These are phyloP conservation scores for Candida ficus DNA, from an alignment of 805 yeast species.

Conservation along the genomic window DNA sequence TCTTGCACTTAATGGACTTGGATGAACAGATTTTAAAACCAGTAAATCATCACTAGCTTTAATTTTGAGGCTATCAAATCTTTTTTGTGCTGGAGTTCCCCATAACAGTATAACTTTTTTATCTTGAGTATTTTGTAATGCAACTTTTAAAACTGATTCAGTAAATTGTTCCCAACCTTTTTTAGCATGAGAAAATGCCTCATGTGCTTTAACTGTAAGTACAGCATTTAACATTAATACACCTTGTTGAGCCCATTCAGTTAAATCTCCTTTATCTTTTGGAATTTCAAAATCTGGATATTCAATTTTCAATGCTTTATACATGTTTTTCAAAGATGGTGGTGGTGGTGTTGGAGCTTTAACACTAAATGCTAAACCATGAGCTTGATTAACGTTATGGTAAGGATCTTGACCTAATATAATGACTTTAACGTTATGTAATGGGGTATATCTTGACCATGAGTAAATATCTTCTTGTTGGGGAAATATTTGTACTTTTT, in stretches of 20 bases:
- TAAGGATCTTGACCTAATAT: slow-evolving; percentile 96
- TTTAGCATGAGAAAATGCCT: slow-evolving; percentile 87
- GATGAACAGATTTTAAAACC: slow-evolving; percentile 78
- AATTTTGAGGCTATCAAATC: slow-evolving; percentile 27
- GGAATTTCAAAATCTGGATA: slow-evolving; percentile 63
- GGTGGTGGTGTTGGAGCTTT: slow-evolving; percentile 82
- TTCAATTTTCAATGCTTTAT: slow-evolving; percentile 67
- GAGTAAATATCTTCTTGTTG: slow-evolving; percentile 74
- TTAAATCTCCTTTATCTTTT: slow-evolving; percentile 51
- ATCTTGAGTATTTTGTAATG: slow-evolving; percentile 35
- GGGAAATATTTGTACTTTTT: slow-evolving; percentile 67
- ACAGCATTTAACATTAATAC: slow-evolving; percentile 84
- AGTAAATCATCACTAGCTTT: slow-evolving; percentile 30
- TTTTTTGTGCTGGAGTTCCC: slow-evolving; percentile 41
- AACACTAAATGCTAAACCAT: slow-evolving; percentile 93
- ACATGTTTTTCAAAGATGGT: slow-evolving; percentile 82
- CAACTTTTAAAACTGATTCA: slow-evolving; percentile 58
- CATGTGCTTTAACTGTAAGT: slow-evolving; percentile 87
- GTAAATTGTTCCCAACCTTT: slow-evolving; percentile 94
- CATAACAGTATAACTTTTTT: slow-evolving; percentile 25
- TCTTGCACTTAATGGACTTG: slow-evolving; percentile 89
- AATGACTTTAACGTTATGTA: slow-evolving; percentile 66
- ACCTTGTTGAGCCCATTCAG: slow-evolving; percentile 84
- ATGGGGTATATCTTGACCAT: slow-evolving; percentile 85
- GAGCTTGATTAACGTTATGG: slow-evolving; percentile 90